Evolutionary conservation across 1,284 basidiomycete species (phyloP).

Genomic region (Cystobasidium slooffiae): DNA sequence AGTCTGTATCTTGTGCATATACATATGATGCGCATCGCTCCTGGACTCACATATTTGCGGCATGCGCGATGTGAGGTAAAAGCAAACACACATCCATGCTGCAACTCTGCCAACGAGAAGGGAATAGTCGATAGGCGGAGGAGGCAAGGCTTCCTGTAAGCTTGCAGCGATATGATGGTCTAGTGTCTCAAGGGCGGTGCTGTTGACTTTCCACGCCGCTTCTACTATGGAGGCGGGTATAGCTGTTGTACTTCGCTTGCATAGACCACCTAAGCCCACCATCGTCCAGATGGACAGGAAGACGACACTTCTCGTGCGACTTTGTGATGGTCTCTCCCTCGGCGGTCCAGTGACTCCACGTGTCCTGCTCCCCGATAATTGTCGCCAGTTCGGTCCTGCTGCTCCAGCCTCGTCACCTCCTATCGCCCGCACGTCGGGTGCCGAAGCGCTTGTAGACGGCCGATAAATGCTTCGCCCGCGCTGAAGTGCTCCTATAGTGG

Average conservation of each 20-base stretch:
- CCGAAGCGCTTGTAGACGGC: background rate
- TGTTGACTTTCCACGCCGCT: slow-evolving; percentile 5
- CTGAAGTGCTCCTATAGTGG: slow-evolving; percentile 10
- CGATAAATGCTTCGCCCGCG: slow-evolving; percentile 23
- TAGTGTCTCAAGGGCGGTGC: background rate
- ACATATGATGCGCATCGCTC: background rate
- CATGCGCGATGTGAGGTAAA: slow-evolving; percentile 82
- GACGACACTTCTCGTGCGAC: slow-evolving; percentile 67
- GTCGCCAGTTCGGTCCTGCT: background rate
- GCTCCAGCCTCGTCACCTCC: background rate
- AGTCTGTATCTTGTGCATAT: background rate
- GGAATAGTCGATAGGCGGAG: slow-evolving; percentile 41
- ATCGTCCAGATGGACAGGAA: slow-evolving; percentile 72
- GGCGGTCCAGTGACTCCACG: background rate
- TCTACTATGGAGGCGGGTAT: background rate
- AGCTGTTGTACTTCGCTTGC: background rate
- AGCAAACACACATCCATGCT: slow-evolving; percentile 84
- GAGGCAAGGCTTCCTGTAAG: background rate
- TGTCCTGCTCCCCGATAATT: slow-evolving; percentile 1
- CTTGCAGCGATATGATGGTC: background rate
- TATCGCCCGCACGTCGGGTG: background rate
- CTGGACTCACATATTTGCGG: slow-evolving; percentile 88
- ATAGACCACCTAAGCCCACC: slow-evolving; percentile 66
- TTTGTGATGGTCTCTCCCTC: slow-evolving; percentile 10
- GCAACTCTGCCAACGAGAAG: slow-evolving; percentile 74